Percentiles rank a stretch among this genome's conserved stretches.
These are phyloP conservation scores for Ensete glaucum DNA, from an alignment of 176 grass and related monocot species.

Conservation along the genomic window DNA sequence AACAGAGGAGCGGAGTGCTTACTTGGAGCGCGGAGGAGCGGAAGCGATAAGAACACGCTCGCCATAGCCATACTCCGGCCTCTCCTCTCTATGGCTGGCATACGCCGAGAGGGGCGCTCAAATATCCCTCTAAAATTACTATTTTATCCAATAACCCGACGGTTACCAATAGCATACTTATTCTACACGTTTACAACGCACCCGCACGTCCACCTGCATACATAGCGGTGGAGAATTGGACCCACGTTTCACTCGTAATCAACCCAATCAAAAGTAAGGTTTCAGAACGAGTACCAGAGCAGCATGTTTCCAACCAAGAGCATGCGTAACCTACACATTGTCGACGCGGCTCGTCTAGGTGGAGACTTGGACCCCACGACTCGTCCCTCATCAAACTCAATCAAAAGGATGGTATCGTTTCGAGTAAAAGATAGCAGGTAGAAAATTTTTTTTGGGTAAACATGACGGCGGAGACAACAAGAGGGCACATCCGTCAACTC, in stretches of 20 bases:
- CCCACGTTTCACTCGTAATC: no score
- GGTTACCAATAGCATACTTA: no score
- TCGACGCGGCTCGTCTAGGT: not conserved
- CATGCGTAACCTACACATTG: not conserved
- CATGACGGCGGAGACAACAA: not conserved
- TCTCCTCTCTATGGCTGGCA: not conserved
- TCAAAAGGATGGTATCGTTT: no score
- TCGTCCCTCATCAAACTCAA: not conserved
- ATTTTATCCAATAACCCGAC: not conserved
- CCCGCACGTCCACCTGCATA: no score
- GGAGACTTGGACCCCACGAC: not conserved
- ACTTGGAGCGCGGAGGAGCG: not conserved
- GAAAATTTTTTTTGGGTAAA: not conserved
- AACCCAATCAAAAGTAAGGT: no score
- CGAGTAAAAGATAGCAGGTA: not conserved
- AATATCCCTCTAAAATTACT: not conserved
- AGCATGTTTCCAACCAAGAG: no score
- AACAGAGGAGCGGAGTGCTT: not conserved
- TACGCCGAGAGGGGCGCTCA: not conserved
- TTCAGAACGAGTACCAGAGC: no score
- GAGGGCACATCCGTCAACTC: not conserved
- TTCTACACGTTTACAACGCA: no score
- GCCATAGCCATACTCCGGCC: not conserved
- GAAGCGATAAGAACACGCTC: slow-evolving; percentile 8
- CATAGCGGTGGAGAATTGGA: no score